These are phyloP conservation scores for Aureobasidium melanogenum DNA, from an alignment of 2,329 filamentous ascomycete species.

Conservation along the genomic window DNA sequence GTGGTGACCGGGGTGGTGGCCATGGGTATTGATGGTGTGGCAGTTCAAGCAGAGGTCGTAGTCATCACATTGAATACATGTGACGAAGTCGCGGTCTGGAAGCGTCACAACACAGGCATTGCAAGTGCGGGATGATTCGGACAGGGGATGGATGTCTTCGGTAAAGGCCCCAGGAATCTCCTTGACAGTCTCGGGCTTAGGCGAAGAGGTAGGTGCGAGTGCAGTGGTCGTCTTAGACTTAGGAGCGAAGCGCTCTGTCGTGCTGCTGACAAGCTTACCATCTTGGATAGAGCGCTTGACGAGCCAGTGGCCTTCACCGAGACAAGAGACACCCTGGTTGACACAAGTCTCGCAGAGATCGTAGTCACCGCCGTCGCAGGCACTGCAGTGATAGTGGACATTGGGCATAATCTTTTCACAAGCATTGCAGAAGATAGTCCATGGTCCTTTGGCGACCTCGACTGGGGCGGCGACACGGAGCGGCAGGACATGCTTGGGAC, in stretches of 20 bases:
- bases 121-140: slow-evolving; percentile 51
- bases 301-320: slow-evolving; percentile 76
- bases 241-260: slow-evolving; percentile 68
- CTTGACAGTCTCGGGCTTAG: slow-evolving; percentile 19
- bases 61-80: slow-evolving; percentile 77
- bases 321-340: slow-evolving; percentile 65
- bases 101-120: slow-evolving; percentile 59
- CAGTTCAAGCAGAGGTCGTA: slow-evolving; percentile 86
- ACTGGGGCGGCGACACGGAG: slow-evolving; percentile 12
- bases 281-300: slow-evolving; percentile 80
- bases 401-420: slow-evolving; percentile 72
- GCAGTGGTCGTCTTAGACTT: slow-evolving; percentile 40
- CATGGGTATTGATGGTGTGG: slow-evolving; percentile 67
- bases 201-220: slow-evolving; percentile 12
- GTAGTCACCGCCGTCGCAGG: slow-evolving; percentile 88
- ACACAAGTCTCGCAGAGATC: slow-evolving; percentile 83
- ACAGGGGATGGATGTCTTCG: slow-evolving; percentile 34
- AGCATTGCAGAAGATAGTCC: slow-evolving; percentile 89
- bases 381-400: slow-evolving; percentile 87
- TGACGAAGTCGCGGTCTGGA: slow-evolving; percentile 70
- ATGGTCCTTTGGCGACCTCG: slow-evolving; percentile 36
- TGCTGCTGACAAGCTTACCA: slow-evolving; percentile 74
- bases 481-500: background rate
- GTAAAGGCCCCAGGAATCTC: slow-evolving; percentile 37
- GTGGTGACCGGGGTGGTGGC: slow-evolving; percentile 80